These are phyloP conservation scores for Microbotryomycetes sp. DNA, from an alignment of 1,284 basidiomycete genomes.

Conservation along the genomic window DNA sequence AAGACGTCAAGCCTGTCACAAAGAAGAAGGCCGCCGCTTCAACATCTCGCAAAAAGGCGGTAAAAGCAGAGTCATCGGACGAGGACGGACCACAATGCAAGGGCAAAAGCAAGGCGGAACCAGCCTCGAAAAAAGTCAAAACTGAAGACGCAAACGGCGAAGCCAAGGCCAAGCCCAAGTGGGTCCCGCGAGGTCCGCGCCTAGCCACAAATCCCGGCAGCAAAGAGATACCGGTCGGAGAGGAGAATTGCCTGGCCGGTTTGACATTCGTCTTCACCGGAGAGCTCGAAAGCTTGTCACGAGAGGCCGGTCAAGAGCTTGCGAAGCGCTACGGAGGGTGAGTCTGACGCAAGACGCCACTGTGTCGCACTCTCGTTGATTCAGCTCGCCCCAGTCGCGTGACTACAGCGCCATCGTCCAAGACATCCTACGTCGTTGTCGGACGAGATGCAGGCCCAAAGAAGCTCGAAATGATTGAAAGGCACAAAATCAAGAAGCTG, in stretches of 20 bases:
- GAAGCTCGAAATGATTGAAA: slow-evolving; percentile 78
- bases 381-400: slow-evolving; percentile 57
- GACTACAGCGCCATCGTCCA: slow-evolving; percentile 76
- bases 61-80: slow-evolving; percentile 27
- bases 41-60: slow-evolving; percentile 23
- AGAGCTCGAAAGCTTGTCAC: slow-evolving; percentile 74
- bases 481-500: slow-evolving; percentile 64
- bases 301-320: slow-evolving; percentile 79
- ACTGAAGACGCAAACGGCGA: slow-evolving; percentile 26
- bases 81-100: slow-evolving; percentile 5
- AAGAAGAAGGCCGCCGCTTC: slow-evolving; percentile 16
- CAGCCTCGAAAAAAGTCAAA: slow-evolving; percentile 24
- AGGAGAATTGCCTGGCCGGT: slow-evolving; percentile 74
- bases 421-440: slow-evolving; percentile 82
- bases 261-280: slow-evolving; percentile 94
- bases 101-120: slow-evolving; percentile 5
- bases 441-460: slow-evolving; percentile 80
- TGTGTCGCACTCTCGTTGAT: background rate
- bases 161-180: slow-evolving; percentile 42
- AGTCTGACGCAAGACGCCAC: slow-evolving; percentile 36
- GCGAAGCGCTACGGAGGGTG: slow-evolving; percentile 90
- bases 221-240: slow-evolving; percentile 70
- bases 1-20: background rate
- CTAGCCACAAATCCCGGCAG: slow-evolving; percentile 61
- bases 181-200: slow-evolving; percentile 47